Base-by-base conservation (phyloP, 1,284 basidiomycete species). In the Boletus sp. region DNA sequence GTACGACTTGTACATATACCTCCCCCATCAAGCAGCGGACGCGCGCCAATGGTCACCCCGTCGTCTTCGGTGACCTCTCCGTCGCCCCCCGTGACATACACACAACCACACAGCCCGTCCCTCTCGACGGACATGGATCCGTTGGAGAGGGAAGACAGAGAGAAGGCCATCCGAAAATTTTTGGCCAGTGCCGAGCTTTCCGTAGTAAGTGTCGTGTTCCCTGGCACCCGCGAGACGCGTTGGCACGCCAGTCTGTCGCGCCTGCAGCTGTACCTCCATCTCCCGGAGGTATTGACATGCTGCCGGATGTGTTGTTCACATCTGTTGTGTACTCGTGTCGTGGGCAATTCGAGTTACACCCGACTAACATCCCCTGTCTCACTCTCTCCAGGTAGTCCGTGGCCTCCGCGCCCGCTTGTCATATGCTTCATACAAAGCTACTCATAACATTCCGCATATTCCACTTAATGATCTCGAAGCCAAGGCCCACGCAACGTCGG, bases 391-490 rank as follows among this genome's bases (percentile, higher is more conserved):
- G 89, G 83, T 92, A 44, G 89, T 89, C 67, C 86, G 88, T 70
- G 84, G 82, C 56, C 80, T 91, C 54, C 84, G 90, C 62, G 81
- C 88, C 64, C 85, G 89, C 61, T 82, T 92, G 51, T 82, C 88
- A 1, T 89, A 91, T 73, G 89, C 90, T 36, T 86, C 86, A 3
- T 91, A 86, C 80, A 92, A 92, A 76, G 88, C 89, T 8, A 80
- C 80, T 31, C 82, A 89, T 69, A 88, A 90, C 68, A 74, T 89
- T 53, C 76, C 84, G 11, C 82, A 85, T 59, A 77, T 84, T 53
- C 78, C 85, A 47, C 76, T 91, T 36, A 80, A 80, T 63, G 87
- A 89, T 63, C 80, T 91, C 47, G 90, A 92, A 73, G 80, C 82
- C 29, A 83, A 85, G 67, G 77, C 68, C 35, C 78, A 78, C 51